Conservation (phyloP, 345 rosid genomes). For the Eucalyptus victrix region DNA sequence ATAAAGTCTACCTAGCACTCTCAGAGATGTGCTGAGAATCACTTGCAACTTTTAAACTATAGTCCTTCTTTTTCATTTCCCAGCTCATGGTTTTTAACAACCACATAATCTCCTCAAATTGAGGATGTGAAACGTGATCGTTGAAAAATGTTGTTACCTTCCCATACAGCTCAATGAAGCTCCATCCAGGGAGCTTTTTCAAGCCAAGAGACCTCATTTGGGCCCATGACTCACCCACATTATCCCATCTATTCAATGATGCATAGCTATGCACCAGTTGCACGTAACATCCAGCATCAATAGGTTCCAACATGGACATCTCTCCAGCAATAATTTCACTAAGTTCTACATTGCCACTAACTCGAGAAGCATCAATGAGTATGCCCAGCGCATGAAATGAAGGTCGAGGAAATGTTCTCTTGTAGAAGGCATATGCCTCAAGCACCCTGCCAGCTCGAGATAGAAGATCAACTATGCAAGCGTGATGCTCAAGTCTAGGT, state of each 20-base stretch:
- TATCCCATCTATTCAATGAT: conserved; percentile 43
- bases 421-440: conserved; percentile 46
- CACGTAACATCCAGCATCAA: conserved; percentile 34
- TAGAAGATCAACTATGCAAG: conserved; percentile 53
- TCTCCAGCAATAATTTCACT: conserved; percentile 18
- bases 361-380: conserved; percentile 43
- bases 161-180: conserved; percentile 33
- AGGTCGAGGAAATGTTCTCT: conserved; percentile 19
- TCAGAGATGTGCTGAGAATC: neutral
- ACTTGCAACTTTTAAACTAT: neutral
- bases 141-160: conserved; percentile 27
- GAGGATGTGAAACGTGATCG: conserved; percentile 34
- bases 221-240: conserved; percentile 33
- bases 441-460: conserved; percentile 44
- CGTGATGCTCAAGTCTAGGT: conserved; percentile 39
- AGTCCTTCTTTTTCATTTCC: conserved; percentile 18
- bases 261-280: conserved; percentile 50
- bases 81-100: conserved; percentile 12
- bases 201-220: conserved; percentile 42
- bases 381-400: conserved; percentile 34
- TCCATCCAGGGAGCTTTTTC: conserved; percentile 54
- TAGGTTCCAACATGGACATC: conserved; percentile 20
- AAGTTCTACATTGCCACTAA: conserved; percentile 14
- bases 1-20: neutral
- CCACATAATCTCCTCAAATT: conserved; percentile 16